These are phyloP conservation scores for Aphelidium insulamus DNA, from an alignment of 371 early-diverging fungal species.

Conservation along the genomic window DNA sequence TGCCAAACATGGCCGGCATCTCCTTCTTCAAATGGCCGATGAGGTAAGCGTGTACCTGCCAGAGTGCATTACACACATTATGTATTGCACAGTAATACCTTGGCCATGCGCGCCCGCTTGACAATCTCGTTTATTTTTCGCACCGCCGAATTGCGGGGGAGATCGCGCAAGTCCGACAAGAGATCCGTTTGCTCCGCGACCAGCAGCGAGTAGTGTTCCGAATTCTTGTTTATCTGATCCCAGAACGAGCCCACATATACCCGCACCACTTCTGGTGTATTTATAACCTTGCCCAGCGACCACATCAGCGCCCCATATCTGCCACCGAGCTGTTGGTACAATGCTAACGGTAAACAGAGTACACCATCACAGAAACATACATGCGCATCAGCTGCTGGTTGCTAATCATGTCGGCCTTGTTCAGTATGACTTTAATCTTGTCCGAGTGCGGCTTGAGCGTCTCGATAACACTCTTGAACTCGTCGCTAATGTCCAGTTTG, in stretches of 20 bases:
- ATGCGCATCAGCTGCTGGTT: constrained; percentile 75
- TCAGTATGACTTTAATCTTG: constrained; percentile 58
- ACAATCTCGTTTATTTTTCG: constrained; percentile 80
- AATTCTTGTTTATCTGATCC: constrained; percentile 36
- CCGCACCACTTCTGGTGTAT: constrained; percentile 69
- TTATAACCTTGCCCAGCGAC: constrained; percentile 71
- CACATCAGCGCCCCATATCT: constrained; percentile 82
- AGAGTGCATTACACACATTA: no score
- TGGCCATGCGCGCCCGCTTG: constrained; percentile 60
- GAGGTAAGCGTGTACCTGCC: constrained; percentile 52
- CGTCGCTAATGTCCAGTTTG: constrained; percentile 74
- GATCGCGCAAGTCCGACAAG: constrained; percentile 38
- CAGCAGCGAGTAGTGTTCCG: constrained; percentile 43
- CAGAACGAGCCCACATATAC: constrained; percentile 68
- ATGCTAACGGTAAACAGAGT: background rate
- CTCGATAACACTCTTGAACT: constrained; percentile 60
- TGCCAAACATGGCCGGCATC: constrained; percentile 61
- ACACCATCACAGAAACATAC: constrained; percentile 15
- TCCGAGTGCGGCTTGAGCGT: constrained; percentile 60
- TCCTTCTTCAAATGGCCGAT: constrained; percentile 48
- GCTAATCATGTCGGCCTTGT: constrained; percentile 66
- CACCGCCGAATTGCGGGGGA: constrained; percentile 63
- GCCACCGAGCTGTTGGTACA: background rate
- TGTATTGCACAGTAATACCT: constrained; percentile 8
- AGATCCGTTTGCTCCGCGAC: constrained; percentile 54